phyloP scores from a whole-genome alignment of 164 flowering plant species.

The Annona squamosa region DNA sequence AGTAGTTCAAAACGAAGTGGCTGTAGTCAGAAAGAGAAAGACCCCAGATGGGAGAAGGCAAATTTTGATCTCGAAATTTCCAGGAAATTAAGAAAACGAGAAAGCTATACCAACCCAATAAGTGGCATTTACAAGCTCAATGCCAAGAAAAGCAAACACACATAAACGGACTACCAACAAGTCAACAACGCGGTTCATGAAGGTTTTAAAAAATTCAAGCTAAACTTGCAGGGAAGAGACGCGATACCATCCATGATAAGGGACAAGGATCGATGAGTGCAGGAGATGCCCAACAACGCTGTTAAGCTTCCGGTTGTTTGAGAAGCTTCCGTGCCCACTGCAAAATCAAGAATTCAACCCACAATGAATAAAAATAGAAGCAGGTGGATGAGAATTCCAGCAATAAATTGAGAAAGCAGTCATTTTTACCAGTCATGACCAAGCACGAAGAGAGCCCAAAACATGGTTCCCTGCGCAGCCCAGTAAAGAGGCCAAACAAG shows the following conservation, averaged over 20 bases:
- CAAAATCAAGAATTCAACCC: conserved; percentile 3
- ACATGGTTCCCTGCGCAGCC: conserved; percentile 85
- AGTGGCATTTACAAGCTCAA: not conserved
- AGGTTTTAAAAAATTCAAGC: too few relatives aligned
- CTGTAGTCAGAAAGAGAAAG: not conserved
- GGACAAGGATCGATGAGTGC: conserved; percentile 60
- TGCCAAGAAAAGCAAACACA: not conserved
- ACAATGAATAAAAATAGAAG: not conserved
- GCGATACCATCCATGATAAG: conserved; percentile 58
- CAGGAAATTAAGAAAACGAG: not conserved
- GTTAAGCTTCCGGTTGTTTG: conserved; percentile 32
- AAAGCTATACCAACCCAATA: not conserved
- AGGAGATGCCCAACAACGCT: conserved; percentile 48
- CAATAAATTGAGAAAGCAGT: not conserved
- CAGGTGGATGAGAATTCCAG: not conserved
- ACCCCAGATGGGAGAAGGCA: not conserved
- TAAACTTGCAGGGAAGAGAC: not conserved
- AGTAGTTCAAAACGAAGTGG: not conserved
- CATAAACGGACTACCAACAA: too few relatives aligned
- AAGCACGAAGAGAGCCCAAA: conserved; percentile 91
- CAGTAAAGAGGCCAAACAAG: conserved; percentile 78
- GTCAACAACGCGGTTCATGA: too few relatives aligned
- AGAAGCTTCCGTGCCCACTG: conserved; percentile 60
- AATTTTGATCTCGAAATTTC: not conserved
- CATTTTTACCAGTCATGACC: conserved; percentile 73